phyloP scores from a whole-genome alignment of 345 rosid genomes.

The Hypericum perforatum region DNA sequence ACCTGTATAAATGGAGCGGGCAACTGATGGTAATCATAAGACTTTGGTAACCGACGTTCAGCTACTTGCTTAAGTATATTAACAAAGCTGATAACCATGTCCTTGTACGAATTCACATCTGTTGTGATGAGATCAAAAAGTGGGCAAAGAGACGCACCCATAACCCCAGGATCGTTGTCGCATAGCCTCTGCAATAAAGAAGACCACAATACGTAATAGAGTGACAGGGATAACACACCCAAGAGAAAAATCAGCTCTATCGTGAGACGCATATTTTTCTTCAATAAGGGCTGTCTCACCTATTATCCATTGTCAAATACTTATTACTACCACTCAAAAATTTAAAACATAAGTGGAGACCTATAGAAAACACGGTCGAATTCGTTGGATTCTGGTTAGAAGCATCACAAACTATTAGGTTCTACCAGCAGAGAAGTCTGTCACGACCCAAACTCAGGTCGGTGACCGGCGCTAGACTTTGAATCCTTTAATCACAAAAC shows the following conservation, averaged over 20 bases:
- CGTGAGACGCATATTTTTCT: too few relatives aligned
- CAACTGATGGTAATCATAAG: conserved; percentile 92
- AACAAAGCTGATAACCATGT: conserved; percentile 80
- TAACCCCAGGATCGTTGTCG: conserved; percentile 95
- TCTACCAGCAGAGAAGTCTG: too few relatives aligned
- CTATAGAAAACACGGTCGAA: too few relatives aligned
- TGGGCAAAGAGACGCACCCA: conserved; percentile 98
- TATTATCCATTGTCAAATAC: too few relatives aligned
- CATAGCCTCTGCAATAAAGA: conserved; percentile 50
- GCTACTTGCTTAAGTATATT: conserved; percentile 94
- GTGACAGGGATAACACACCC: not conserved
- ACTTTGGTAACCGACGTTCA: conserved; percentile 81
- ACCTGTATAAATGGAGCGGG: conserved; percentile 99
- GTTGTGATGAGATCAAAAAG: conserved; percentile 68
- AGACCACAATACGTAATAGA: conserved; percentile 1
- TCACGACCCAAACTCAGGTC: too few relatives aligned
- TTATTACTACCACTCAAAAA: too few relatives aligned
- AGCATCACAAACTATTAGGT: too few relatives aligned
- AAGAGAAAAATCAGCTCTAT: not conserved
- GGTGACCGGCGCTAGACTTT: too few relatives aligned
- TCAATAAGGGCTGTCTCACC: too few relatives aligned
- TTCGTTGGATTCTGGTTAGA: too few relatives aligned
- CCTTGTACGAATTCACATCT: conserved; percentile 72
- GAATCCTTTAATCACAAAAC: too few relatives aligned
- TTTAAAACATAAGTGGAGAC: too few relatives aligned